Conservation (phyloP, 768 basidiomycete genomes). For the Panus rudis region DNA sequence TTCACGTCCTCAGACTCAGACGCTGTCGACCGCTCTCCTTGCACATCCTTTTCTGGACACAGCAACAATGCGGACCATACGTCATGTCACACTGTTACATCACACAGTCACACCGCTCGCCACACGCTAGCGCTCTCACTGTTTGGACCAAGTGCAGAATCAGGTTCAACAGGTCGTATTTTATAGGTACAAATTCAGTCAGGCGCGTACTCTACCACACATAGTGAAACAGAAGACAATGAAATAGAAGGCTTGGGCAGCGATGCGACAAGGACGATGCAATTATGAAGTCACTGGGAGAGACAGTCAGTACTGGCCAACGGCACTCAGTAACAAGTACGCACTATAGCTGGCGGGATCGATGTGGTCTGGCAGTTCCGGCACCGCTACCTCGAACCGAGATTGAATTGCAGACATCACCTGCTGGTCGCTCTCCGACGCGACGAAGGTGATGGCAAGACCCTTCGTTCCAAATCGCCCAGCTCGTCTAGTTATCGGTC, state of each 20-base stretch:
- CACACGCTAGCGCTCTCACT: too few species aligned
- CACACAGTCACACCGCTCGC: too few species aligned
- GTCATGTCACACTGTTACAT: too few species aligned
- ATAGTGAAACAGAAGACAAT: slow-evolving; percentile 16
- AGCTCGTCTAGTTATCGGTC: slow-evolving; percentile 59
- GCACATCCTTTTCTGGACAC: too few species aligned
- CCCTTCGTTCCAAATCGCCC: slow-evolving; percentile 99
- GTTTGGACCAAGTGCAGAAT: too few species aligned
- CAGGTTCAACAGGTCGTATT: too few species aligned
- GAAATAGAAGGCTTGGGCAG: slow-evolving; percentile 3
- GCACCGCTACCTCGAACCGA: slow-evolving; percentile 94
- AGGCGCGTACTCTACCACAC: slow-evolving; percentile 6
- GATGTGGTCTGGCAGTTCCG: slow-evolving; percentile 89
- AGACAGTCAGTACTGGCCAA: slow-evolving; percentile 1
- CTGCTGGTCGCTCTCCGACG: slow-evolving; percentile 86
- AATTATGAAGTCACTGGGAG: slow-evolving; percentile 34
- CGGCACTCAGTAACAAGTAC: slow-evolving; percentile 26
- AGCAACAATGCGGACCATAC: too few species aligned
- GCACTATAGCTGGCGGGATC: slow-evolving; percentile 93
- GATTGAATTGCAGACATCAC: slow-evolving; percentile 95
- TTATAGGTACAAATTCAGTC: too few species aligned
- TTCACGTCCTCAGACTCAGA: too few species aligned
- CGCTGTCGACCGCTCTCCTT: too few species aligned
- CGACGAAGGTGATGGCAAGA: slow-evolving; percentile 94
- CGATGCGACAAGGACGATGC: slow-evolving; percentile 1